Percentiles rank a stretch among this genome's conserved stretches.
These are phyloP conservation scores for Alternaria infectoria DNA, from an alignment of 2,329 filamentous ascomycete genomes.

Conservation along the genomic window DNA sequence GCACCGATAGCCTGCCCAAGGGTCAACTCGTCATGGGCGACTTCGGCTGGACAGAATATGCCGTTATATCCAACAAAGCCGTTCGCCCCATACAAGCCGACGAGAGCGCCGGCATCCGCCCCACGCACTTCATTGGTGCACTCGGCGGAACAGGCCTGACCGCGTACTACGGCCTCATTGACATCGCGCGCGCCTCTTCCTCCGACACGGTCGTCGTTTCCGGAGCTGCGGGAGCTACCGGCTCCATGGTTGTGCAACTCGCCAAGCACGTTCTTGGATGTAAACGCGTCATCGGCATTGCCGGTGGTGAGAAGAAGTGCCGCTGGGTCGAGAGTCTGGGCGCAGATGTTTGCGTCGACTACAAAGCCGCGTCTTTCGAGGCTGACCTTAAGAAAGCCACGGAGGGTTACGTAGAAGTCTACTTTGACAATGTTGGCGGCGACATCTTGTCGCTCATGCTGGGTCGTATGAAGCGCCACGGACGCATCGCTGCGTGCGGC, in stretches of 20 bases:
- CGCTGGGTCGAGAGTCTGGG: slow-evolving; percentile 58
- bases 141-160: slow-evolving; percentile 66
- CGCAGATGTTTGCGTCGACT: slow-evolving; percentile 62
- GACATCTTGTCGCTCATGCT: slow-evolving; percentile 57
- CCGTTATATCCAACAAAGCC: slow-evolving; percentile 54
- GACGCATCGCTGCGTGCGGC: slow-evolving; percentile 54
- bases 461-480: slow-evolving; percentile 49
- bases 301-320: slow-evolving; percentile 61
- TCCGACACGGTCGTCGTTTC: slow-evolving; percentile 78
- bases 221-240: slow-evolving; percentile 79
- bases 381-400: slow-evolving; percentile 56
- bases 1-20: slow-evolving; percentile 57
- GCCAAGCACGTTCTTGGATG: slow-evolving; percentile 57
- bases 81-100: slow-evolving; percentile 39
- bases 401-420: slow-evolving; percentile 59
- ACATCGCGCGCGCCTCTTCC: slow-evolving; percentile 68
- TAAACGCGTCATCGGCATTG: slow-evolving; percentile 60
- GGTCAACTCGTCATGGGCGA: slow-evolving; percentile 64
- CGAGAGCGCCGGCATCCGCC: slow-evolving; percentile 43
- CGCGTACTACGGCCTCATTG: slow-evolving; percentile 75
- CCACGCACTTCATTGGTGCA: slow-evolving; percentile 55
- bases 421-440: slow-evolving; percentile 60
- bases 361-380: slow-evolving; percentile 57
- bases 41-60: slow-evolving; percentile 70
- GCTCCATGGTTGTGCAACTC: slow-evolving; percentile 69